Percentiles rank a stretch among this genome's conserved stretches.
Conservation (phyloP, 495 filamentous ascomycete species). For the Staphylotrichum tortipilum region DNA sequence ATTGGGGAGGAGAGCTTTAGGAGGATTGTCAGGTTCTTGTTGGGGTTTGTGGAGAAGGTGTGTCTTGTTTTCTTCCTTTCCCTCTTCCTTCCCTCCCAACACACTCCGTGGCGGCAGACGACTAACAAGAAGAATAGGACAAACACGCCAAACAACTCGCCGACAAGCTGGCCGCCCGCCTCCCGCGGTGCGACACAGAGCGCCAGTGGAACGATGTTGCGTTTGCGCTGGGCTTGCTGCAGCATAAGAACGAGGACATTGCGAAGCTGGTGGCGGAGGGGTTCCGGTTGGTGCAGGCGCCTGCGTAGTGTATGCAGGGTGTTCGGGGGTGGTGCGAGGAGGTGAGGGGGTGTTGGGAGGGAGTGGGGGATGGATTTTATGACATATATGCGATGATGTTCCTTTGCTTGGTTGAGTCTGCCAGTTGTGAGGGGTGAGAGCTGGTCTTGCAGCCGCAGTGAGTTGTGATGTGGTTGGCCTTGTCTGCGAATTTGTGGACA, state of each 20-base stretch:
- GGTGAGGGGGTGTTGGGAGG: not conserved
- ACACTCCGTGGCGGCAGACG: not conserved
- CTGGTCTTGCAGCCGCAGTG: too few relatives aligned
- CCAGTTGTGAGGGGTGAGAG: too few relatives aligned
- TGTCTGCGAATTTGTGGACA: too few relatives aligned
- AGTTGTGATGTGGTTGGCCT: too few relatives aligned
- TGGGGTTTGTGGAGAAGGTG: slow-evolving; percentile 96
- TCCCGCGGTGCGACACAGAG: slow-evolving; percentile 81
- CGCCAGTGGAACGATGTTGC: slow-evolving; percentile 96
- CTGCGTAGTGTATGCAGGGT: too few relatives aligned
- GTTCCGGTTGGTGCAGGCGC: slow-evolving; percentile 63
- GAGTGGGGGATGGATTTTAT: not conserved
- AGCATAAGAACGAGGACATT: slow-evolving; percentile 98
- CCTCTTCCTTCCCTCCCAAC: not conserved
- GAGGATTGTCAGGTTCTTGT: slow-evolving; percentile 82
- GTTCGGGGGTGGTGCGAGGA: not conserved
- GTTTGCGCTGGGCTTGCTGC: slow-evolving; percentile 77
- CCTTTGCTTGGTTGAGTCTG: too few relatives aligned
- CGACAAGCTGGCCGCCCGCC: slow-evolving; percentile 81
- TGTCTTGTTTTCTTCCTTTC: slow-evolving; percentile 7
- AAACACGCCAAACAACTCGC: slow-evolving; percentile 96
- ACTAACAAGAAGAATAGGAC: slow-evolving; percentile 50
- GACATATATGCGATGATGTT: too few relatives aligned
- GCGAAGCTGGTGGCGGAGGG: slow-evolving; percentile 71
- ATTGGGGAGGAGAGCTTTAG: slow-evolving; percentile 77